Evolutionary conservation across 257 asterid genomes (phyloP).

Genomic region (Oldenlandia corymbosa): DNA sequence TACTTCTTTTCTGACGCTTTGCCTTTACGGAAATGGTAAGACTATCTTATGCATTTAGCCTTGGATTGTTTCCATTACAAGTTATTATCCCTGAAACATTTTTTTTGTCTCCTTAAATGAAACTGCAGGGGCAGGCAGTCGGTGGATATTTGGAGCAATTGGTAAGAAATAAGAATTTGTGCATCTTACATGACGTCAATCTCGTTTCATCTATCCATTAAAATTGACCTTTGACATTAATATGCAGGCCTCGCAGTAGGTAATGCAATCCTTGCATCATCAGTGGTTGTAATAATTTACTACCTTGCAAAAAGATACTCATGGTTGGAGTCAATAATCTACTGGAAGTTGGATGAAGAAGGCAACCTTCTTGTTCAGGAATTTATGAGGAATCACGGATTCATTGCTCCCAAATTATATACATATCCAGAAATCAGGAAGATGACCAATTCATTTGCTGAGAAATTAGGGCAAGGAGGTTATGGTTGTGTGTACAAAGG

Average conservation of each 20-base stretch:
- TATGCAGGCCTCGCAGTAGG: conserved; percentile 28
- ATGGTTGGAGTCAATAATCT: not conserved
- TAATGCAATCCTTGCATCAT: conserved; percentile 8
- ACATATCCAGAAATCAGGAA: conserved; percentile 36
- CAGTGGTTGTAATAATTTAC: conserved; percentile 7
- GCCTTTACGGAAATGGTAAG: too few relatives aligned
- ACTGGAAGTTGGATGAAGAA: conserved; percentile 11
- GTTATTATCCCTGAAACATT: too few relatives aligned
- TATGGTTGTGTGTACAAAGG: conserved; percentile 34
- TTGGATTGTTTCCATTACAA: too few relatives aligned
- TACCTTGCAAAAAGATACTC: conserved; percentile 20
- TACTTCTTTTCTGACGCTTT: not conserved
- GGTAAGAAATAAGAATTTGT: too few relatives aligned
- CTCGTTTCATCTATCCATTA: too few relatives aligned
- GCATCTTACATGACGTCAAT: too few relatives aligned
- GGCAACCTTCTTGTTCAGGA: conserved; percentile 25
- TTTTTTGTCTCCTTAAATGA: not conserved
- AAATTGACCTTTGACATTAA: not conserved
- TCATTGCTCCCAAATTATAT: conserved; percentile 42
- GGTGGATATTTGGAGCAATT: too few relatives aligned
- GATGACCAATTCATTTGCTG: conserved; percentile 40
- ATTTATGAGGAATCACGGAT: conserved; percentile 36
- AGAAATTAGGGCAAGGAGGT: conserved; percentile 52
- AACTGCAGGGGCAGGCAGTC: not conserved
- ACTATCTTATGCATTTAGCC: too few relatives aligned